A percentile compares a stretch with the other conserved stretches of the same genome.
phyloP scores from a whole-genome alignment of 78 protist genomes.

The Dictyostelium firmibasis region DNA sequence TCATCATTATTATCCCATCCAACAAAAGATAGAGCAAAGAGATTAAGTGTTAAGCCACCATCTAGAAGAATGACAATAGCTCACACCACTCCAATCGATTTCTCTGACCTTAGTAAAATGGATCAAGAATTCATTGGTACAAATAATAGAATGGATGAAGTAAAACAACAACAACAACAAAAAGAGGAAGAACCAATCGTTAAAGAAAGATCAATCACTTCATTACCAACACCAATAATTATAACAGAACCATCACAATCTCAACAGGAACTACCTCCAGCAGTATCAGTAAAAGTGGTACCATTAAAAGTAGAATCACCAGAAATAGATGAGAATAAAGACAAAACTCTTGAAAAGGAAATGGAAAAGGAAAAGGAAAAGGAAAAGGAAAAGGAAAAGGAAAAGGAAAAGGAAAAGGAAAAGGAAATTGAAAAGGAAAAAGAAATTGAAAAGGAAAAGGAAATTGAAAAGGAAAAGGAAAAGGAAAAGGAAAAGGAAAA shows the following conservation, averaged over 20 bases:
- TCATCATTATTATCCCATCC: neutral
- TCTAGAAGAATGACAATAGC: slow-evolving; percentile 9
- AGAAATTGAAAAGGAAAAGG: too few species aligned
- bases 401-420: neutral
- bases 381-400: too few species aligned
- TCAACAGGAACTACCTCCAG: neutral
- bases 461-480: neutral
- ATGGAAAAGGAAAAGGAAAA: neutral
- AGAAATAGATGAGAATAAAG: neutral
- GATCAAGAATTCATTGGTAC: neutral
- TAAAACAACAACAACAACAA: neutral
- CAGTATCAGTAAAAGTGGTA: neutral
- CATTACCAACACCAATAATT: neutral
- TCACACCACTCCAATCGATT: neutral
- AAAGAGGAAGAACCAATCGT: neutral
- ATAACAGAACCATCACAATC: neutral
- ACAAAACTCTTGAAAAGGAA: neutral
- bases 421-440: too few species aligned
- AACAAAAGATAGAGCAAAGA: slow-evolving; percentile 10
- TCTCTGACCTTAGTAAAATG: neutral
- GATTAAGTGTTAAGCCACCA: slow-evolving; percentile 28
- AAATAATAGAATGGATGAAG: neutral
- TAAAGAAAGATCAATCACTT: neutral
- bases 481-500: neutral
- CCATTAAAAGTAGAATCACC: neutral